Evolutionary conservation across 2,329 filamentous ascomycete species (phyloP), one percentile per base, ranked within the genome.

Genomic region (Verticillium isaacii): DNA sequence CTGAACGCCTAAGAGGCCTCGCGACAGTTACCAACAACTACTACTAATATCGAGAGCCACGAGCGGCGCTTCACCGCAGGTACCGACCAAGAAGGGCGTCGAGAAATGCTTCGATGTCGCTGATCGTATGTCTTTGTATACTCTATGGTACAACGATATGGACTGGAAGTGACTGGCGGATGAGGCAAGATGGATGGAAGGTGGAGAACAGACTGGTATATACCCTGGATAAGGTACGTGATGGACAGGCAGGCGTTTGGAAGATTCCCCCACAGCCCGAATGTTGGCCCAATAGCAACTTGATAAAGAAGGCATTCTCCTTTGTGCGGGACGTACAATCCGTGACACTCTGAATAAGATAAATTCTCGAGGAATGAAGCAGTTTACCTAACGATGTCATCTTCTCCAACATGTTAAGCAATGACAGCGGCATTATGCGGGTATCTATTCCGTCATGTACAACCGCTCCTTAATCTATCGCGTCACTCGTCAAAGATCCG

Each of bases 381-480:
- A 29, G 29, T 29, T 29, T 29, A 4, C 29, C 14, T 6, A 14
- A 36, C 9, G 9, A 36, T 14, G 14, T 14, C 9, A 45, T 45
- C 15, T 5, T n/a, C 17, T 45, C 34, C 2, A 5, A 50, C 41
- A 23, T n/a, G 41, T 8, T 9, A 9, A 50, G 41, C 17, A 9
- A 32, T n/a, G 7, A n/a, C 9, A 32, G 54, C 25, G 54, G 45
- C 62, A 45, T 60, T 52, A 60, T 62, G 57, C 62, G 62, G 62
- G 62, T 65, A 65, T 65, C 64, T 65, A 64, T 62, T 65, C 58
- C 60, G 61, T 64, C 57, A 60, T 64, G 62, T 61, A 64, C 62
- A 57, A 61, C 58, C 64, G 63, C 60, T 62, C 60, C 57, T 6
- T 58, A 63, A 56, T 64, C 63, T 60, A 62, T 61, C 29, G 59